Conservation (phyloP, 2,329 filamentous ascomycete genomes). For the Penicillium aurantiogriseum region DNA sequence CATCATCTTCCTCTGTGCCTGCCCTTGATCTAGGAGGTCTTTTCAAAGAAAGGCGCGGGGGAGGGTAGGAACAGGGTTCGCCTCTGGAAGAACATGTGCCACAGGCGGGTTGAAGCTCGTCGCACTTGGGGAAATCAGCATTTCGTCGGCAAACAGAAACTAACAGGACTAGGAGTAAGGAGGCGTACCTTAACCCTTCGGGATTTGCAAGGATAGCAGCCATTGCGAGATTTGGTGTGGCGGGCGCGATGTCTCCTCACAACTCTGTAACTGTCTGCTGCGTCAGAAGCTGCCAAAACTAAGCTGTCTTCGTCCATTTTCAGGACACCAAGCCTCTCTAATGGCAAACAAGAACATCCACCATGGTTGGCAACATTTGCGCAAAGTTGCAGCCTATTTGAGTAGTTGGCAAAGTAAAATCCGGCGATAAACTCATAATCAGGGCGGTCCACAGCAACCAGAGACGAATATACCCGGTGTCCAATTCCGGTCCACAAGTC, state of each 20-base stretch:
- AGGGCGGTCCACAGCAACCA: background rate
- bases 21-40: background rate
- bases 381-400: background rate
- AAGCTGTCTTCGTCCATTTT: background rate
- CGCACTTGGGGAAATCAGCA: background rate
- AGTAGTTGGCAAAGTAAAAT: background rate
- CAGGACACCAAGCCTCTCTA: background rate
- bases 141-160: background rate
- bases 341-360: background rate
- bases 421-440: too few species aligned
- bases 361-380: background rate
- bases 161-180: background rate
- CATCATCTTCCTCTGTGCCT: background rate
- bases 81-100: background rate
- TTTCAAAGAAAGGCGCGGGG: background rate
- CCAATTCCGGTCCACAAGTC: too few species aligned
- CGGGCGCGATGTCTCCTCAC: background rate
- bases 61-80: background rate
- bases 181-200: background rate
- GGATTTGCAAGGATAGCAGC: background rate
- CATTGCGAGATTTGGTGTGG: conserved; percentile 1
- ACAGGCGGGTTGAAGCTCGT: background rate
- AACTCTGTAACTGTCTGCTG: background rate
- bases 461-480: background rate
- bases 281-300: background rate